These are phyloP conservation scores for Cladobotryum protrusum DNA, from an alignment of 2,329 filamentous ascomycete genomes.

Conservation along the genomic window DNA sequence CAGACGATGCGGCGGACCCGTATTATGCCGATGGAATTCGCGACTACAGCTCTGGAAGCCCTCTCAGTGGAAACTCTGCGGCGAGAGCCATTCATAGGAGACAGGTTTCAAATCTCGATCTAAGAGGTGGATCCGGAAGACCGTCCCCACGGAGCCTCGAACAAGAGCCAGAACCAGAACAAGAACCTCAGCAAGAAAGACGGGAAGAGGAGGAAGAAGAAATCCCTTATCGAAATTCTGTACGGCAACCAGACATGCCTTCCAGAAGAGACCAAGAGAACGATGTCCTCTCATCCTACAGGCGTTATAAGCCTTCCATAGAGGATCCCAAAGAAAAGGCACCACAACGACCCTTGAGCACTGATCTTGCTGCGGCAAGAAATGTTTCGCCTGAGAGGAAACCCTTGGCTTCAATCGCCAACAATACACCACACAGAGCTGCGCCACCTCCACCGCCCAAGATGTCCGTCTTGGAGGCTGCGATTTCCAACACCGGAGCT, in stretches of 20 bases:
- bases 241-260: conserved; percentile 47
- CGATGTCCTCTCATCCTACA: conserved; percentile 64
- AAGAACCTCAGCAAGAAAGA: conserved; percentile 26
- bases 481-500: conserved; percentile 76
- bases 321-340: conserved; percentile 51
- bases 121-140: conserved; percentile 25
- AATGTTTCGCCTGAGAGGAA: conserved; percentile 48
- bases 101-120: conserved; percentile 32
- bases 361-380: conserved; percentile 34
- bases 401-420: conserved; percentile 46
- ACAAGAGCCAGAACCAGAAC: conserved; percentile 14
- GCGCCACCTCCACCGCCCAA: conserved; percentile 84
- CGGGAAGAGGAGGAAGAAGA: conserved; percentile 32
- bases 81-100: conserved; percentile 37
- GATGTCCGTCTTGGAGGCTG: conserved; percentile 92
- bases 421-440: conserved; percentile 69
- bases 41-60: conserved; percentile 53
- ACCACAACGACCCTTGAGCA: conserved; percentile 43
- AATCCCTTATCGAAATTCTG: conserved; percentile 40
- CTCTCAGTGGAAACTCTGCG: conserved; percentile 43
- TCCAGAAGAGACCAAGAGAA: conserved; percentile 78
- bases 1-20: conserved; percentile 33
- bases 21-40: conserved; percentile 39
- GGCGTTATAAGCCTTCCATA: conserved; percentile 50
- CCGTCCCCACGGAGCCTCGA: conserved; percentile 24